A percentile compares a stretch with the other conserved stretches of the same genome.
Evolutionary conservation across 1,139 yeast genomes (phyloP).

Genomic region (Sugiyamaella neomexicana): DNA sequence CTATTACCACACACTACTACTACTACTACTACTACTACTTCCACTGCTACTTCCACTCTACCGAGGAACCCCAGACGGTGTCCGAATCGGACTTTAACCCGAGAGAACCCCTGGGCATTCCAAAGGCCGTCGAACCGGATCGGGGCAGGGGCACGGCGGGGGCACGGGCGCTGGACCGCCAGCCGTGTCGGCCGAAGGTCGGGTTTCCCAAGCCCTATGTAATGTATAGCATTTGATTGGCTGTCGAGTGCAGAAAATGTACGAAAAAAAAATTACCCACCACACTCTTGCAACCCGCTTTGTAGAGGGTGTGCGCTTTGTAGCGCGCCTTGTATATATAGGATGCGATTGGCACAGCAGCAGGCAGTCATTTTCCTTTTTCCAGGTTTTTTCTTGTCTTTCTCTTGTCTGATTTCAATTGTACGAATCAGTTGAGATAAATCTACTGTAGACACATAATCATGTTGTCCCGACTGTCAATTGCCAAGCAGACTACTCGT

Average conservation of each 20-base stretch:
- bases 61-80: too few relatives aligned
- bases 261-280: not conserved
- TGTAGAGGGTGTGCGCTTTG: not conserved
- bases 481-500: conserved; percentile 21
- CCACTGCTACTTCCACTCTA: too few relatives aligned
- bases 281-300: not conserved
- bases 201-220: conserved; percentile 6
- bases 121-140: not conserved
- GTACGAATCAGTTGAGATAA: not conserved
- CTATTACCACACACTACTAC: too few relatives aligned
- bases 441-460: conserved; percentile 6
- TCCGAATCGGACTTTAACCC: too few relatives aligned
- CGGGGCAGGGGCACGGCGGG: not conserved
- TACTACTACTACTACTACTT: too few relatives aligned
- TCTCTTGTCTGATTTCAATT: conserved; percentile 6
- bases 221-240: conserved; percentile 14
- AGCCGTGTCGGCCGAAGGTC: conserved; percentile 17
- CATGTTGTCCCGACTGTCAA: conserved; percentile 27
- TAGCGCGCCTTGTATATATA: conserved; percentile 6
- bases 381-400: not conserved
- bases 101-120: too few relatives aligned
- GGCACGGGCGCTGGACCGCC: not conserved
- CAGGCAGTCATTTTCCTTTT: too few relatives aligned
- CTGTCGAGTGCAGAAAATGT: not conserved
- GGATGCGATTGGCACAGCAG: conserved; percentile 8